Base-by-base conservation (phyloP, 768 basidiomycete genomes). In the Tylopilus sp. region DNA sequence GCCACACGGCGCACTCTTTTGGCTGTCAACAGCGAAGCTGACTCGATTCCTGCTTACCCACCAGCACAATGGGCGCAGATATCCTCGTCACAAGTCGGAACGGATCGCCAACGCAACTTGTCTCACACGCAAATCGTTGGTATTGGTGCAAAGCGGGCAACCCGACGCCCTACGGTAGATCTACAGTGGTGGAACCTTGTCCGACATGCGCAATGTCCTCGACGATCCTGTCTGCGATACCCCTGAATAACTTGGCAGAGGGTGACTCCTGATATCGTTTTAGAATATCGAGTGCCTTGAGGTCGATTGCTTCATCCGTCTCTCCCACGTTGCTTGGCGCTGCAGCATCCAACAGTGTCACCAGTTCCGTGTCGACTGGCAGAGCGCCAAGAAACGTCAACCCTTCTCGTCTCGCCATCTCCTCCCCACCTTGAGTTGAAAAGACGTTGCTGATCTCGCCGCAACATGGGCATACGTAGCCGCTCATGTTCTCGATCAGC, bases 401-500 rank as follows among this genome's bases (percentile, higher is more conserved):
- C 1, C 76, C 79, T 63, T 95, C 90, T 46, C 78, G 79, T 56
- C 77, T 76, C 5, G 91, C 93, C 87, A 94, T 85, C 63, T 86
- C 88, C 71, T 87, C 83, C 2, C 95, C 97, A 3, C 97, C 97
- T 16, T 93, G 93, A 5, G 85, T 87, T 9, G 94, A 97, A 70
- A 98, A 99, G 49, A 97, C 83, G 68, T 96, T 92, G 75, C 86
- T 92, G 60, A 98, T 76, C 70, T 98, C 95, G 16, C 92, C 92
- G 67, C 97, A 98, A 67, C 95, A 97, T 41, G 97, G 97, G 65
- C 96, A 98, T 19, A 88, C 89, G 72, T 97, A 98, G 45, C 97
- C 97, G 58, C 92, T 90, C 97, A 98, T 98, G 73, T 98, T 99
- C 68, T 98, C 97, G 61, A 99, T 85, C 45, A 99, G 70, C 10